These are phyloP conservation scores for Colletotrichum sp. DNA, from an alignment of 2,329 filamentous ascomycete genomes.

Conservation along the genomic window DNA sequence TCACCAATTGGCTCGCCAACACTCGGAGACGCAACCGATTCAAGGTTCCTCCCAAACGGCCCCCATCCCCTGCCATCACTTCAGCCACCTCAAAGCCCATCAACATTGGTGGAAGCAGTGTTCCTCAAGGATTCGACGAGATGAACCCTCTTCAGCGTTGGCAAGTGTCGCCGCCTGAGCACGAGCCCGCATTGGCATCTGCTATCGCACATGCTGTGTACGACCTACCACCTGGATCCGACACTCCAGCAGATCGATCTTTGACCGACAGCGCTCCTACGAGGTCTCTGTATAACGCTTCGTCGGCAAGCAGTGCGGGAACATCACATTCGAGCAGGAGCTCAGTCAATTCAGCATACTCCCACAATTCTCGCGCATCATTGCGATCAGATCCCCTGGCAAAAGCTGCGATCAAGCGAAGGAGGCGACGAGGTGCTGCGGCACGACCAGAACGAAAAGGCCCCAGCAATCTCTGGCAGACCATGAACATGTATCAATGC, in stretches of 20 bases:
- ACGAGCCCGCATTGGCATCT: conserved; percentile 26
- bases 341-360: conserved; percentile 18
- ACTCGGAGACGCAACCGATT: conserved; percentile 2
- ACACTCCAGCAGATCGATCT: not conserved
- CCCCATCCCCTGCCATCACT: conserved; percentile 7
- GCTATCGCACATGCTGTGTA: conserved; percentile 24
- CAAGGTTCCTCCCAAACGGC: conserved; percentile 10
- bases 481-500: conserved; percentile 37
- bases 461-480: not conserved
- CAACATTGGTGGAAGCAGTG: not conserved
- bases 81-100: not conserved
- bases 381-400: not conserved
- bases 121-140: not conserved
- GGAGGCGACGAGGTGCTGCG: not conserved
- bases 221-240: not conserved
- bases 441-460: not conserved
- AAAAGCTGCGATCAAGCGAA: not conserved
- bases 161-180: conserved; percentile 24
- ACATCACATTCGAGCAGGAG: conserved; percentile 20
- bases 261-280: not conserved
- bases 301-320: conserved; percentile 24
- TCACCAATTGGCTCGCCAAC: conserved; percentile 18
- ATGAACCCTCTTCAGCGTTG: conserved; percentile 20
- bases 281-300: not conserved
- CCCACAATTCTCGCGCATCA: not conserved